phyloP scores from a whole-genome alignment of 495 filamentous ascomycete genomes.

The Durotheca rogersii region DNA sequence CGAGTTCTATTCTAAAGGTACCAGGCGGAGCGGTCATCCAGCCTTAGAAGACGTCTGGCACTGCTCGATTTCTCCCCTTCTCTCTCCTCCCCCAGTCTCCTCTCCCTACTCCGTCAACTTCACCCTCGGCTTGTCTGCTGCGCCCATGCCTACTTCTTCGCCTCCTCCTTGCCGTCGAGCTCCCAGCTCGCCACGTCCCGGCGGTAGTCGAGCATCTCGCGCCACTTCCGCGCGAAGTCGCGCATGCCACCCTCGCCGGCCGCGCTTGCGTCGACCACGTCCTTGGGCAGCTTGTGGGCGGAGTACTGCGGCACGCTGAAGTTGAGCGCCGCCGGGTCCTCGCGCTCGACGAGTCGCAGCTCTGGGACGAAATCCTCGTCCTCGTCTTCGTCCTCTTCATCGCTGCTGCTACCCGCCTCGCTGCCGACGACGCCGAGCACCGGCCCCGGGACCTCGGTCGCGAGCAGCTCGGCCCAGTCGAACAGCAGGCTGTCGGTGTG shows the following conservation, averaged over 20 bases:
- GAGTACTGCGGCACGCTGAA: conserved; percentile 87
- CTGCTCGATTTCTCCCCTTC: no score
- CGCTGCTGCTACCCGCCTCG: conserved; percentile 40
- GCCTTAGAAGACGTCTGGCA: no score
- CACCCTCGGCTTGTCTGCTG: no score
- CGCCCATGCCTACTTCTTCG: no score
- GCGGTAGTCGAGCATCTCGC: conserved; percentile 64
- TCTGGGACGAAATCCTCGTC: conserved; percentile 69
- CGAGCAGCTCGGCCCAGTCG: conserved; percentile 84
- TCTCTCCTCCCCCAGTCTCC: no score
- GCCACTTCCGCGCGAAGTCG: conserved; percentile 88
- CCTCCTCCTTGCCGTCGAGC: conserved; percentile 24
- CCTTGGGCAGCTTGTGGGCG: conserved; percentile 90
- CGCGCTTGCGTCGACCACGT: conserved; percentile 87
- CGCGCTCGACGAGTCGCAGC: conserved; percentile 74
- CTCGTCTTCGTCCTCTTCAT: conserved; percentile 46
- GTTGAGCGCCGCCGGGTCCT: conserved; percentile 83
- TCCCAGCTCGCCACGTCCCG: conserved; percentile 37
- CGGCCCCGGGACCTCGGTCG: conserved; percentile 58
- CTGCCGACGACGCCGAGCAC: conserved; percentile 45
- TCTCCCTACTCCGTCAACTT: no score
- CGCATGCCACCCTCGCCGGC: conserved; percentile 72
- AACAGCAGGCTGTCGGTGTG: conserved; percentile 88
- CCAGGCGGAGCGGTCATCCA: no score
- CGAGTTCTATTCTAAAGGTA: no score